Percentiles rank a stretch among this genome's conserved stretches.
phyloP scores from a whole-genome alignment of 1,284 basidiomycete species.

The Puccinia polysora region DNA sequence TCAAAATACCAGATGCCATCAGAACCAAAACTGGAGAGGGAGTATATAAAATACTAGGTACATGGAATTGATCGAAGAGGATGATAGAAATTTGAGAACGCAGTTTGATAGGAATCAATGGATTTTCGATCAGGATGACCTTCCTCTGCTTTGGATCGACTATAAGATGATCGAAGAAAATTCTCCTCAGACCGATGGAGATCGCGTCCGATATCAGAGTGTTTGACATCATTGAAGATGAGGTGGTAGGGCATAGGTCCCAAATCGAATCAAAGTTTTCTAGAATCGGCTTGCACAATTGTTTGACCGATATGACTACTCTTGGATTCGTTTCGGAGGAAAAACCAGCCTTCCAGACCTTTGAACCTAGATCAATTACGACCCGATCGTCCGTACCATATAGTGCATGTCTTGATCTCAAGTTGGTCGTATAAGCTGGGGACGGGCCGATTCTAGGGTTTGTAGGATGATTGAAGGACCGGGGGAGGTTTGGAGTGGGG shows the following conservation, averaged over 20 bases:
- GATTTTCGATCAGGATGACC: constrained; percentile 84
- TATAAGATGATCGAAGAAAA: constrained; percentile 66
- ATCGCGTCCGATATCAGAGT: background rate
- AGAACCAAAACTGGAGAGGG: constrained; percentile 77
- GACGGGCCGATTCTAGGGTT: too few relatives aligned
- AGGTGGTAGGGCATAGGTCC: constrained; percentile 46
- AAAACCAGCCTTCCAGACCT: constrained; percentile 81
- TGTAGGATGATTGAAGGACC: too few relatives aligned
- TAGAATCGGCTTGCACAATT: constrained; percentile 48
- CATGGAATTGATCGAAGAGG: constrained; percentile 84
- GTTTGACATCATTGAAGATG: background rate
- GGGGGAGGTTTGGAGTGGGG: too few relatives aligned
- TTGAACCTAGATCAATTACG: constrained; percentile 74
- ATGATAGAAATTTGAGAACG: constrained; percentile 81
- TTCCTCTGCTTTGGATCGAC: constrained; percentile 89
- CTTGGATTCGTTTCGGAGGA: constrained; percentile 81
- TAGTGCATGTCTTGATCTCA: constrained; percentile 56
- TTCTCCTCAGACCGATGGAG: background rate
- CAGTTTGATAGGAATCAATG: constrained; percentile 74
- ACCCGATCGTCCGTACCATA: constrained; percentile 82
- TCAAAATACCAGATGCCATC: constrained; percentile 76
- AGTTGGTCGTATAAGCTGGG: constrained; percentile 3
- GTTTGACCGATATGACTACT: constrained; percentile 61
- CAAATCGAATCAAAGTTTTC: constrained; percentile 51
- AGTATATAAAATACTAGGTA: constrained; percentile 86